Evolutionary conservation across 2,329 filamentous ascomycete species (phyloP).

Genomic region (Penicillium sp.): DNA sequence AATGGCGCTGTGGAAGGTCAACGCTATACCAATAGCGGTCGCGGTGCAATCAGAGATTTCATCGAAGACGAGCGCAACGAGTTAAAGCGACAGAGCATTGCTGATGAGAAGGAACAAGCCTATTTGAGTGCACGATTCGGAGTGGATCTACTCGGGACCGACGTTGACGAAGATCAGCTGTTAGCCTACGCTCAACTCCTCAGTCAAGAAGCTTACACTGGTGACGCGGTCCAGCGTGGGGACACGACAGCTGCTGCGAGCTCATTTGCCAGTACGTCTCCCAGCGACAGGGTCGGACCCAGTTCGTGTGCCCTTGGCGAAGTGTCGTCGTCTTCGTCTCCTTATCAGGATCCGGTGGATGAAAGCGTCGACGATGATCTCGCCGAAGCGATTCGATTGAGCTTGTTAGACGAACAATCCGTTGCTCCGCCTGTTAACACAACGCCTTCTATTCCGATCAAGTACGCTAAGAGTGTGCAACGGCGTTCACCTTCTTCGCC

Average conservation of each 20-base stretch:
- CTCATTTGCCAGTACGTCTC: slow-evolving; percentile 38
- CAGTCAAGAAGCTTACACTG: slow-evolving; percentile 53
- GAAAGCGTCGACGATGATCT: slow-evolving; percentile 54
- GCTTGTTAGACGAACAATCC: slow-evolving; percentile 37
- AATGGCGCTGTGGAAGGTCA: slow-evolving; percentile 51
- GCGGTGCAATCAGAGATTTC: slow-evolving; percentile 68
- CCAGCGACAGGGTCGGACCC: slow-evolving; percentile 34
- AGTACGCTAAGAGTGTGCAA: slow-evolving; percentile 30
- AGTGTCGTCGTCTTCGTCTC: slow-evolving; percentile 35
- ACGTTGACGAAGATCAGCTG: slow-evolving; percentile 56
- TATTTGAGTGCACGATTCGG: slow-evolving; percentile 76
- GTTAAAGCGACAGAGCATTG: slow-evolving; percentile 65
- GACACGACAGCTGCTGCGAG: slow-evolving; percentile 34
- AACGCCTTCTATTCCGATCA: slow-evolving; percentile 30
- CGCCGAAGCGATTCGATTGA: slow-evolving; percentile 57
- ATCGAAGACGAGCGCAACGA: slow-evolving; percentile 83
- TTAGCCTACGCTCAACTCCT: slow-evolving; percentile 58
- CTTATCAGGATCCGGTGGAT: slow-evolving; percentile 37
- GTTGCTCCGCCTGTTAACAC: slow-evolving; percentile 12
- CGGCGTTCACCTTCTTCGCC: slow-evolving; percentile 15
- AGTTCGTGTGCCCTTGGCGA: slow-evolving; percentile 28
- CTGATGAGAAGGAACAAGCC: slow-evolving; percentile 60
- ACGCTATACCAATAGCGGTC: slow-evolving; percentile 56
- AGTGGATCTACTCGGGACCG: slow-evolving; percentile 61
- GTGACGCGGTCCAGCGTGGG: slow-evolving; percentile 45